Percentiles rank a stretch among this genome's conserved stretches.
These are phyloP conservation scores for Parastagonospora avenae DNA, from an alignment of 2,329 filamentous ascomycete species.

Conservation along the genomic window DNA sequence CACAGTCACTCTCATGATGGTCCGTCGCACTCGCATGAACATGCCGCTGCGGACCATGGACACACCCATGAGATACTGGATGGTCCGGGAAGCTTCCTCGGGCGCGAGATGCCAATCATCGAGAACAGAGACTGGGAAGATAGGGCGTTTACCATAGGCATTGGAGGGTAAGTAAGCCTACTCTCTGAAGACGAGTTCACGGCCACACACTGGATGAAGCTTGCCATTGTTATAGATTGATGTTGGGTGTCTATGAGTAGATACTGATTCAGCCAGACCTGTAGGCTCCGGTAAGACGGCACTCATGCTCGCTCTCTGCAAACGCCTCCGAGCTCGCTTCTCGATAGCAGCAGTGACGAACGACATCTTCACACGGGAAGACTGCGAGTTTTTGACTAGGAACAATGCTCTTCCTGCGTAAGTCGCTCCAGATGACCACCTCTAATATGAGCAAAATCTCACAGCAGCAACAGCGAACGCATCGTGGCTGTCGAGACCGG, in stretches of 20 bases:
- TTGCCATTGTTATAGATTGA: neutral
- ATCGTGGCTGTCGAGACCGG: constrained; percentile 98
- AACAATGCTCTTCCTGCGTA: constrained; percentile 78
- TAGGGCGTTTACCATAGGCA: constrained; percentile 94
- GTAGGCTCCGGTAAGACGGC: constrained; percentile 98
- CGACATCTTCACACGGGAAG: constrained; percentile 97
- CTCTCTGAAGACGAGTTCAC: neutral
- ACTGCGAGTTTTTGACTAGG: constrained; percentile 94
- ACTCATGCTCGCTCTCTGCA: constrained; percentile 92
- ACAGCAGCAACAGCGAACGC: constrained; percentile 54
- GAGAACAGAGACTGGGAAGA: constrained; percentile 87
- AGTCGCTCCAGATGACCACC: constrained; percentile 2
- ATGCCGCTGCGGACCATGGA: constrained; percentile 73
- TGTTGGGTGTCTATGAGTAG: constrained; percentile 2
- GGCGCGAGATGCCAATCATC: constrained; percentile 90
- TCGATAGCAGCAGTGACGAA: constrained; percentile 96
- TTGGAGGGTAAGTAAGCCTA: constrained; percentile 75
- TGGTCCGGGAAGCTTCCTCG: constrained; percentile 86
- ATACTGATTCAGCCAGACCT: constrained; percentile 62
- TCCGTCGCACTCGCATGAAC: constrained; percentile 55
- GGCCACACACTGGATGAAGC: neutral
- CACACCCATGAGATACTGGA: constrained; percentile 96
- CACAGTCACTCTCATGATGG: constrained; percentile 42
- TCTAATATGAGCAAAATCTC: neutral
- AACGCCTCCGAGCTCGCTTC: constrained; percentile 77